Evolutionary conservation across 352 stramenopile species (phyloP).

Genomic region (Globisporangium recalcitrans): DNA sequence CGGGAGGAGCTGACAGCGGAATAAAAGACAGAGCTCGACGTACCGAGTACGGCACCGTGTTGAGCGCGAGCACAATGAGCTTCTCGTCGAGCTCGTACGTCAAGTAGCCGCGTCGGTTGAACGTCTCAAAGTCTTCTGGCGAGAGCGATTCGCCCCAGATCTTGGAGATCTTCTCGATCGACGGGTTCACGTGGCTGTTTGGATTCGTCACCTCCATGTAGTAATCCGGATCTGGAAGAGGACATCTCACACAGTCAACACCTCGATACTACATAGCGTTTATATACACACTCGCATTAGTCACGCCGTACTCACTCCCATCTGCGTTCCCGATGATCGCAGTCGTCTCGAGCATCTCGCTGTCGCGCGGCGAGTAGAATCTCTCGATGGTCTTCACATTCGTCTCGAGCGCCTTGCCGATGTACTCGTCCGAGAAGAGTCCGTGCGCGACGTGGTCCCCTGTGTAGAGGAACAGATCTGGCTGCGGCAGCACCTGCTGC

Average conservation of each 20-base stretch:
- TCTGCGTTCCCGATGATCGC: slow-evolving; percentile 82
- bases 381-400: slow-evolving; percentile 69
- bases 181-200: slow-evolving; percentile 40
- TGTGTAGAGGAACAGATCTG: slow-evolving; percentile 77
- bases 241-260: neutral
- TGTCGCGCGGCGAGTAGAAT: slow-evolving; percentile 42
- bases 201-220: slow-evolving; percentile 72
- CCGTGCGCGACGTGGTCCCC: slow-evolving; percentile 74
- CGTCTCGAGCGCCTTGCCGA: slow-evolving; percentile 52
- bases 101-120: slow-evolving; percentile 59
- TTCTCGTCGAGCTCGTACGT: slow-evolving; percentile 60
- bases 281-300: neutral
- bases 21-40: slow-evolving; percentile 4
- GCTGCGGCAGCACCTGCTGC: slow-evolving; percentile 40
- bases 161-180: slow-evolving; percentile 45
- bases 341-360: slow-evolving; percentile 40
- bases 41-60: slow-evolving; percentile 81
- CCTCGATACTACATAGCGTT: neutral
- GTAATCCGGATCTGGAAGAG: slow-evolving; percentile 52
- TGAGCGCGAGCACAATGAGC: slow-evolving; percentile 65
- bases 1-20: too few relatives aligned
- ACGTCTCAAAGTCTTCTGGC: slow-evolving; percentile 38
- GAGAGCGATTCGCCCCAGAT: slow-evolving; percentile 55
- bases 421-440: slow-evolving; percentile 49
- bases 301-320: slow-evolving; percentile 32